Conservation (phyloP, 2,329 filamentous ascomycete species). For the Ophiostoma fasciatum region DNA sequence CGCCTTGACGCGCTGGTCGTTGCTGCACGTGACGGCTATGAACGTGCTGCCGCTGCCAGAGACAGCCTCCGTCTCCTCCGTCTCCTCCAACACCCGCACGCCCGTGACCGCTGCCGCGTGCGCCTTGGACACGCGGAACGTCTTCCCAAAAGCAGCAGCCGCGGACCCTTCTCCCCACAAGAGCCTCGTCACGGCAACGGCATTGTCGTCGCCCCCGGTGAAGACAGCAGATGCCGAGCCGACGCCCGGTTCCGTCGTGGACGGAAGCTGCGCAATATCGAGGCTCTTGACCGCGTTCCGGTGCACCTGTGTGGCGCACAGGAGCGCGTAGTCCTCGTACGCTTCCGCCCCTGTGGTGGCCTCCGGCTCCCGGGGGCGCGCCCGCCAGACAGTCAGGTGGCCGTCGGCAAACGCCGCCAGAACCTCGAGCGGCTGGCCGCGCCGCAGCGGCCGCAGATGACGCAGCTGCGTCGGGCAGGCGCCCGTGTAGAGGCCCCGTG, state of each 20-base stretch:
- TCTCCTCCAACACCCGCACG: constrained; percentile 23
- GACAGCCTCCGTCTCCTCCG: constrained; percentile 8
- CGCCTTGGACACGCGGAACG: constrained; percentile 33
- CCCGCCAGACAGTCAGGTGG: constrained; percentile 46
- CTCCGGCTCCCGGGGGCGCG: not conserved
- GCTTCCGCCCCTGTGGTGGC: constrained; percentile 10
- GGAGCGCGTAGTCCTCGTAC: constrained; percentile 11
- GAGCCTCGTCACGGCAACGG: constrained; percentile 42
- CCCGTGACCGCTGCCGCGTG: constrained; percentile 62
- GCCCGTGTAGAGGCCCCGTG: constrained; percentile 47
- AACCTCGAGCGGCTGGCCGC: constrained; percentile 22
- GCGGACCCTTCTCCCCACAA: constrained; percentile 20
- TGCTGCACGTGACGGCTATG: constrained; percentile 26
- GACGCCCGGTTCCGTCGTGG: constrained; percentile 18
- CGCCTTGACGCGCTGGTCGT: constrained; percentile 45
- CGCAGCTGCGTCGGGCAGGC: constrained; percentile 59
- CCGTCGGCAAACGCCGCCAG: constrained; percentile 75
- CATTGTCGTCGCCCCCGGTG: constrained; percentile 82
- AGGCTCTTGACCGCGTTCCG: constrained; percentile 67
- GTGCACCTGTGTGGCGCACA: constrained; percentile 28
- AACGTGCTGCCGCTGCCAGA: constrained; percentile 7
- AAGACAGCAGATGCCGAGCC: no score
- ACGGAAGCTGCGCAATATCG: constrained; percentile 20
- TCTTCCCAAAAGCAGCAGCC: constrained; percentile 8
- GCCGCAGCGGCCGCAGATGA: constrained; percentile 21